Conservation (phyloP, 352 stramenopile genomes). For the Pythium rishiriense region DNA sequence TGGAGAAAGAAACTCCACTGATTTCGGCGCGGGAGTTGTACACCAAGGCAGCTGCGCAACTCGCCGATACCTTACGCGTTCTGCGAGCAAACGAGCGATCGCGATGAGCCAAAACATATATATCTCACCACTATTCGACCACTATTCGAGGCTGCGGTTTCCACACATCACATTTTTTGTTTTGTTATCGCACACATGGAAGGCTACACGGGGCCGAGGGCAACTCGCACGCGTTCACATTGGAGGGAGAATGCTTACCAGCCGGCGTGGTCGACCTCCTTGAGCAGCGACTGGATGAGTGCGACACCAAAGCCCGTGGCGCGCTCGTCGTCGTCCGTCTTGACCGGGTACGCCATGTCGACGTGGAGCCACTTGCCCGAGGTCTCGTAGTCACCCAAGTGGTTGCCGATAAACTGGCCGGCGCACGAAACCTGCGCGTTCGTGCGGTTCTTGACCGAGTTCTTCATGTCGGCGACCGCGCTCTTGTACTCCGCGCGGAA, state of each 20-base stretch:
- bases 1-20: background rate
- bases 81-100: background rate
- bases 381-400: constrained; percentile 87
- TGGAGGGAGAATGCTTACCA: too few species aligned
- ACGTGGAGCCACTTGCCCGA: constrained; percentile 93
- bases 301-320: constrained; percentile 94
- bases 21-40: constrained; percentile 3
- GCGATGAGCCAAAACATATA: background rate
- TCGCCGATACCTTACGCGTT: constrained; percentile 12
- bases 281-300: constrained; percentile 76
- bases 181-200: constrained; percentile 8
- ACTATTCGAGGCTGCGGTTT: background rate
- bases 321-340: constrained; percentile 69
- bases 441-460: constrained; percentile 92
- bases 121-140: background rate
- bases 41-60: constrained; percentile 10
- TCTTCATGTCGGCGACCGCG: constrained; percentile 97
- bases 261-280: constrained; percentile 50
- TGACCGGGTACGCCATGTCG: constrained; percentile 93
- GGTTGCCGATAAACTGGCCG: constrained; percentile 95
- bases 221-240: too few species aligned
- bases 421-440: constrained; percentile 94
- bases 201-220: too few species aligned
- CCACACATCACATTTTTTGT: background rate
- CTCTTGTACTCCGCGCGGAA: constrained; percentile 92